Percentiles rank a stretch among this genome's conserved stretches.
Evolutionary conservation across 2,329 filamentous ascomycete genomes (phyloP).

Genomic region (Colletotrichum sp.): DNA sequence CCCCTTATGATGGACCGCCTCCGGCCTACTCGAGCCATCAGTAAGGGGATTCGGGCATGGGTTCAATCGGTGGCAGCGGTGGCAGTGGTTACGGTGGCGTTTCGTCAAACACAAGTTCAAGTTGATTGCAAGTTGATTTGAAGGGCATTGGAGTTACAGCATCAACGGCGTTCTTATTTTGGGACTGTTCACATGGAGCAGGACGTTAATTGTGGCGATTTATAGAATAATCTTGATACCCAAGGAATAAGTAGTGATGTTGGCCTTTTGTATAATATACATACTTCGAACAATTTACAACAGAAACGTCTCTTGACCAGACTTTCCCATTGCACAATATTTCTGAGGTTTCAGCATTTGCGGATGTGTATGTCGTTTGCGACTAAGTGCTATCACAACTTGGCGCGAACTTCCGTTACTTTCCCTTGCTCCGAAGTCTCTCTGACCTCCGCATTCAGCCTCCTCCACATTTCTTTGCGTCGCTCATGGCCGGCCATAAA

Average conservation of each 20-base stretch:
- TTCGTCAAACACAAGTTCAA: neutral
- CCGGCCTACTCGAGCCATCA: neutral
- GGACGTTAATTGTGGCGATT: neutral
- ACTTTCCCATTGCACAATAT: neutral
- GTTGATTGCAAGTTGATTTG: neutral
- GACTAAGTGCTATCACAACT: neutral
- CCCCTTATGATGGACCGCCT: neutral
- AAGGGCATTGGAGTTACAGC: neutral
- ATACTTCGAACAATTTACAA: neutral
- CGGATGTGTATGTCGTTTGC: neutral
- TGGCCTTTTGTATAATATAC: neutral
- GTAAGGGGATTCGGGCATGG: neutral
- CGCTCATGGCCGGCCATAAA: constrained; percentile 61
- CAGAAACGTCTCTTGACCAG: neutral
- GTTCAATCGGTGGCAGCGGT: neutral
- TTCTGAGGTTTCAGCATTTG: neutral
- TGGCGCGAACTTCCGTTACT: neutral
- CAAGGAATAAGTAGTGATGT: neutral
- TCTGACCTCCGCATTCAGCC: constrained; percentile 43
- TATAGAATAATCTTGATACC: neutral
- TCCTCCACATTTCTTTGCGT: constrained; percentile 63
- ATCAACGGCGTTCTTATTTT: neutral
- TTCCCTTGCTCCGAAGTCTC: neutral
- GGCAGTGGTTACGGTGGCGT: neutral
- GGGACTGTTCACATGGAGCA: neutral